Percentiles rank a stretch among this genome's conserved stretches.
phyloP scores from a whole-genome alignment of 495 filamentous ascomycete genomes.

The Acidomyces sp. region DNA sequence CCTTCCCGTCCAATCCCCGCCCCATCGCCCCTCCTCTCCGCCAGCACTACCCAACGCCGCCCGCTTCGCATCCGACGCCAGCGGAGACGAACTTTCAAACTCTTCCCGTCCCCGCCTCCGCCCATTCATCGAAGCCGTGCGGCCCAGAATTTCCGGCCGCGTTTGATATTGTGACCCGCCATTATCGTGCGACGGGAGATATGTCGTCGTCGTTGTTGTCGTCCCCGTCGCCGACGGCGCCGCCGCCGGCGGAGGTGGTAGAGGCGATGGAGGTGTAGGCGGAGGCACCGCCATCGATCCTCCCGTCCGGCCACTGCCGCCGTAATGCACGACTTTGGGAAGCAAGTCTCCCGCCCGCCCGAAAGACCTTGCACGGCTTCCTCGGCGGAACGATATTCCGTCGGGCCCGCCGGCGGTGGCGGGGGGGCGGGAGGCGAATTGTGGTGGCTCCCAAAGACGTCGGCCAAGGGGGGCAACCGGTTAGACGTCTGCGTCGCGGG shows the following conservation, averaged over 20 bases:
- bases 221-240: constrained; percentile 1
- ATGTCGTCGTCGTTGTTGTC: constrained; percentile 12
- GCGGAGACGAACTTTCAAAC: constrained; percentile 70
- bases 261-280: constrained; percentile 83
- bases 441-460: constrained; percentile 65
- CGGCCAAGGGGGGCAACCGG: constrained; percentile 82
- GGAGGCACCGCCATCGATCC: too few relatives aligned
- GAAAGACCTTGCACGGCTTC: constrained; percentile 83
- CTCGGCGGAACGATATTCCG: constrained; percentile 90
- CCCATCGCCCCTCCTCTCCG: constrained; percentile 33
- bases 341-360: constrained; percentile 82
- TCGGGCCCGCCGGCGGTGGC: constrained; percentile 52
- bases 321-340: constrained; percentile 89
- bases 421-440: constrained; percentile 59
- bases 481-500: constrained; percentile 83
- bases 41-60: constrained; percentile 10
- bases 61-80: constrained; percentile 19
- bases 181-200: background rate
- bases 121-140: constrained; percentile 26
- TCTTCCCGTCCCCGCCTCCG: constrained; percentile 57
- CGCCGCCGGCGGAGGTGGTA: constrained; percentile 21
- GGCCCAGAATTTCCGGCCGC: constrained; percentile 27
- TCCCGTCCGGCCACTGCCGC: too few relatives aligned
- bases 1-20: constrained; percentile 73
- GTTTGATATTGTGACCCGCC: constrained; percentile 4